Conservation (phyloP, 2,329 filamentous ascomycete species). For the Verticillium klebahnii region DNA sequence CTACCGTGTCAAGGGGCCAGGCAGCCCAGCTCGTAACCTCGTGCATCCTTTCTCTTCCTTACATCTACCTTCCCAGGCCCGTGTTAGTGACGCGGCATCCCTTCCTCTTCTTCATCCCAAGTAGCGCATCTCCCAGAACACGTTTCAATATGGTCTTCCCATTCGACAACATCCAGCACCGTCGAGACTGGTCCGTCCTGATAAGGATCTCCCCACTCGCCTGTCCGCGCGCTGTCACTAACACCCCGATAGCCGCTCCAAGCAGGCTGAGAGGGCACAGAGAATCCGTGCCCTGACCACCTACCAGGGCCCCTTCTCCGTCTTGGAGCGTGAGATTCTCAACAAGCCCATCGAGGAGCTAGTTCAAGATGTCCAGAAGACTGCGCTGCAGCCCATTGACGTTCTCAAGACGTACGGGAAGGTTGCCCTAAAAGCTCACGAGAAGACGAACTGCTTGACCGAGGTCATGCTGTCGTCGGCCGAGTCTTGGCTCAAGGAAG, state of each 20-base stretch:
- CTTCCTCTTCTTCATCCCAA: slow-evolving; percentile 1
- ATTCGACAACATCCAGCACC: slow-evolving; percentile 64
- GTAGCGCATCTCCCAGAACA: background rate
- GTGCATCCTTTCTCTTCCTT: background rate
- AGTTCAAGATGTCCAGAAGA: slow-evolving; percentile 72
- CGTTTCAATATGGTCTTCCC: slow-evolving; percentile 9
- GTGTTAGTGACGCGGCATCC: slow-evolving; percentile 5
- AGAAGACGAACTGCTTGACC: slow-evolving; percentile 84
- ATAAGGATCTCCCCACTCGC: slow-evolving; percentile 3
- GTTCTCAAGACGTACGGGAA: slow-evolving; percentile 86
- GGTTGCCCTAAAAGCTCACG: slow-evolving; percentile 76
- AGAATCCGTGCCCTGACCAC: slow-evolving; percentile 63
- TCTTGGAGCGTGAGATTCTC: slow-evolving; percentile 62
- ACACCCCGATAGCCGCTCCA: slow-evolving; percentile 57
- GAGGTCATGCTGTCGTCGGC: slow-evolving; percentile 78
- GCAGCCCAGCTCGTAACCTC: background rate
- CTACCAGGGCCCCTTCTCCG: slow-evolving; percentile 64
- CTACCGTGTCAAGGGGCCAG: background rate
- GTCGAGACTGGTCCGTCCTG: slow-evolving; percentile 60
- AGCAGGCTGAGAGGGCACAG: slow-evolving; percentile 69
- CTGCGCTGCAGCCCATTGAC: slow-evolving; percentile 59
- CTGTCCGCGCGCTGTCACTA: slow-evolving; percentile 15
- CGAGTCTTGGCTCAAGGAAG: slow-evolving; percentile 62
- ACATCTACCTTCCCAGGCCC: slow-evolving; percentile 5
- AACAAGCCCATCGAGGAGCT: slow-evolving; percentile 71